These are phyloP conservation scores for Syzygium jambos DNA, from an alignment of 345 rosid species.

Conservation along the genomic window DNA sequence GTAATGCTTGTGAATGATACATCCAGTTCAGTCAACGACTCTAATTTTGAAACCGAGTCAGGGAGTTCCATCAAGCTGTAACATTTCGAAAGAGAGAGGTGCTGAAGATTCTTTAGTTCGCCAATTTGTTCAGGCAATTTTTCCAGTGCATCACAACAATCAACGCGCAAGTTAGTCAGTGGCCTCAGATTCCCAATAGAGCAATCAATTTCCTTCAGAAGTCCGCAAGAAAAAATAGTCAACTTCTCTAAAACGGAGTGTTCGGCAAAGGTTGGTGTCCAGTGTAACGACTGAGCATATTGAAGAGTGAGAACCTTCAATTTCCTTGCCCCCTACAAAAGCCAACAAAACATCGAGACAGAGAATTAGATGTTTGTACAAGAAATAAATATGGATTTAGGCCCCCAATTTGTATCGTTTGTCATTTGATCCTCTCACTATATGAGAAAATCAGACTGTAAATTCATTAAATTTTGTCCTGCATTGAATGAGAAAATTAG, in stretches of 20 bases:
- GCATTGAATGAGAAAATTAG: neutral
- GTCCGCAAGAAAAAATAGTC: rapidly evolving
- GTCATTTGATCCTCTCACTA: neutral
- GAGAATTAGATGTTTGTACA: neutral
- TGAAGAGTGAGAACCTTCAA: neutral
- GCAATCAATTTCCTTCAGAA: neutral
- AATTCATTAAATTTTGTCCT: neutral
- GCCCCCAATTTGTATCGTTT: neutral
- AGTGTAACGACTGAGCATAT: neutral
- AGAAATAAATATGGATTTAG: neutral
- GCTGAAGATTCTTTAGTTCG: neutral
- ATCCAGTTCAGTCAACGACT: neutral
- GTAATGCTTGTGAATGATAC: neutral
- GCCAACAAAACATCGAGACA: neutral
- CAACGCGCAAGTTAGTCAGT: neutral
- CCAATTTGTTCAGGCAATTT: neutral
- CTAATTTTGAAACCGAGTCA: neutral
- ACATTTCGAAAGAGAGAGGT: neutral
- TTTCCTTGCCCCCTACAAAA: neutral
- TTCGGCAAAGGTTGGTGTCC: neutral
- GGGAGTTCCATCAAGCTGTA: neutral
- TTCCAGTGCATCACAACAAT: neutral
- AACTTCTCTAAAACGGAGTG: neutral
- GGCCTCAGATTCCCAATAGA: neutral
- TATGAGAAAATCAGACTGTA: neutral